Percentiles rank a stretch among this genome's conserved stretches.
Evolutionary conservation across 306 rosid species (phyloP).

Genomic region (Prunus salicina): DNA sequence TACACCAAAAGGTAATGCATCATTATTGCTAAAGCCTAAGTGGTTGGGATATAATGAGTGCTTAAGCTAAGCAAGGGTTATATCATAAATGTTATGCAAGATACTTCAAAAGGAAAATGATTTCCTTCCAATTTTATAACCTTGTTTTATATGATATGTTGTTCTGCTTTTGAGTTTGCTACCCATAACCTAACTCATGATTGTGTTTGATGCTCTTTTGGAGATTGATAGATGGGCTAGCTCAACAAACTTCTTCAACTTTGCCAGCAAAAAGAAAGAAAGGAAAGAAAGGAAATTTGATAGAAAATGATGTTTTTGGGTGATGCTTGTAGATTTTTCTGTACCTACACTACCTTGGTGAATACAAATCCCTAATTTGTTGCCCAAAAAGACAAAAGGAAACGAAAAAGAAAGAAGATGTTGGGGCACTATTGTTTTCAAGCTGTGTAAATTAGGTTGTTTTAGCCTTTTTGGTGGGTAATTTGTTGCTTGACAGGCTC

Average conservation of each 20-base stretch:
- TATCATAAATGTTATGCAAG: neutral
- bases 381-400: neutral
- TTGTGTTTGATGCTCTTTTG: slow-evolving; percentile 1
- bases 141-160: neutral
- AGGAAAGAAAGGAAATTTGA: neutral
- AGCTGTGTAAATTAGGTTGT: neutral
- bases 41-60: neutral
- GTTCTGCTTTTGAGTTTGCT: neutral
- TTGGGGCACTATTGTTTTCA: neutral
- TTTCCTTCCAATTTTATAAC: neutral
- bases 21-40: slow-evolving; percentile 1
- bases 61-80: slow-evolving; percentile 13
- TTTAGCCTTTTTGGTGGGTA: neutral
- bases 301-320: neutral
- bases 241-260: slow-evolving; percentile 14
- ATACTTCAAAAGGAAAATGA: neutral
- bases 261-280: neutral
- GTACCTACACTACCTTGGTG: neutral
- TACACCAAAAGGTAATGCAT: neutral
- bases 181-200: neutral
- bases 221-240: neutral
- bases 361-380: neutral
- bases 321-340: neutral
- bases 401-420: too few relatives aligned
- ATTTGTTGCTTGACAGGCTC: neutral